Base-by-base conservation (phyloP, 352 stramenopile genomes). In the Pythium monospermum region DNA sequence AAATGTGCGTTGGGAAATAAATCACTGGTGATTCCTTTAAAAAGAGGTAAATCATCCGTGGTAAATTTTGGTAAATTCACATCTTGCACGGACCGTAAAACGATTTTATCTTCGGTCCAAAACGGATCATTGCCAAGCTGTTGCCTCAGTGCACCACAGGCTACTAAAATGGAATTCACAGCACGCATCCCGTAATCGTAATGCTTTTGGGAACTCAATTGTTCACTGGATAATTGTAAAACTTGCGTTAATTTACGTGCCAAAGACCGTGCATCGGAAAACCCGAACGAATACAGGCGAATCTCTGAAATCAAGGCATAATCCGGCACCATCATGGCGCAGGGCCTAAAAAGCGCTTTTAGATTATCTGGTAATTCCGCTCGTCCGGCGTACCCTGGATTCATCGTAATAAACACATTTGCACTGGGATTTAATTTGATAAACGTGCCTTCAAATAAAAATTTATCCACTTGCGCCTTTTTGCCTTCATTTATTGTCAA, bases 141-240 rank as follows among this genome's bases (percentile, higher is more conserved):
- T 33, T 97, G 85, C 0, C 91, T 75, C 27, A 98, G 61, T 16
- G 91, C 92, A 22, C 93, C 91, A n/a, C 87, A 87, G 0, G 92
- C 93, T 8, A 97, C 85, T 16, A 98, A 76, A 49, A 98, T 96
- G 18, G 93, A 97, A 57, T 97, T 98, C 2, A 98, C 91, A 6
- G 94, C 94, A 28, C 93, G 79, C 90, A 98, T 98, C 28, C 93
- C 93, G 58, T 98, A 98, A 68, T 98, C 93, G 54, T 98, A 98
- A 63, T 98, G 93, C 33, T 95, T 96, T 54, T 98, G 93, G 0
- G 81, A 96, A 36, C 82, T 96, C 11, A 98, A 66, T 57, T 98
- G 93, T 54, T 98, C 90, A 5, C 85, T 95, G 26, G 83, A 96
- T 3, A 98, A 67, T 67, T 97, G 90, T 22, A 98, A 73, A 22